Percentiles rank a stretch among this genome's conserved stretches.
Conservation (phyloP, 768 basidiomycete genomes). For the Tylopilus sp. region DNA sequence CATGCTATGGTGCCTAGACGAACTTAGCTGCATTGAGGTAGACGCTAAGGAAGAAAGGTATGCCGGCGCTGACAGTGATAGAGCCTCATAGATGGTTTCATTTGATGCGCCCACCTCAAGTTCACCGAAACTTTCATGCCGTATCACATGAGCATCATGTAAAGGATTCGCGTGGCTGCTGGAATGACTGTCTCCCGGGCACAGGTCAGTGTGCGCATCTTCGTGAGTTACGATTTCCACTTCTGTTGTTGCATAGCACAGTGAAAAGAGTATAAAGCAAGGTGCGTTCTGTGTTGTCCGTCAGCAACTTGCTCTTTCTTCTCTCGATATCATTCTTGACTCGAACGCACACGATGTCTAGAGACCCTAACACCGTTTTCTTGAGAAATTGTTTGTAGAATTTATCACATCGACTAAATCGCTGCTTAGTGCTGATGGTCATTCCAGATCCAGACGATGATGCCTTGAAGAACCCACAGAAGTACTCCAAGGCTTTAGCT, state of each 20-base stretch:
- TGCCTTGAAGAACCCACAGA: not conserved
- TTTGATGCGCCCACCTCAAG: too few relatives aligned
- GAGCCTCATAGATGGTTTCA: too few relatives aligned
- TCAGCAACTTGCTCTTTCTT: not conserved
- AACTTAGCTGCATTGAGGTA: too few relatives aligned
- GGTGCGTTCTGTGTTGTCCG: not conserved
- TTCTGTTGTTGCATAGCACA: not conserved
- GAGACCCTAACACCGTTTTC: not conserved
- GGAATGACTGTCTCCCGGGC: not conserved
- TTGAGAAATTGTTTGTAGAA: constrained; percentile 9
- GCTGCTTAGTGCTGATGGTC: not conserved
- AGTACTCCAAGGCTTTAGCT: not conserved
- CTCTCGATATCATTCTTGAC: not conserved
- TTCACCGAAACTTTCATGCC: too few relatives aligned
- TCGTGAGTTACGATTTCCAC: not conserved
- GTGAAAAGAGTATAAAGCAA: constrained; percentile 1
- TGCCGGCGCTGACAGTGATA: too few relatives aligned
- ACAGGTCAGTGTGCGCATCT: not conserved
- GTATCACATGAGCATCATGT: not conserved
- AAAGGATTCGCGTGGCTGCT: not conserved
- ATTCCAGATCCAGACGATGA: constrained; percentile 3
- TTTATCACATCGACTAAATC: too few relatives aligned
- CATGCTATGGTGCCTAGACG: too few relatives aligned
- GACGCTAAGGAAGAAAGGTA: too few relatives aligned
- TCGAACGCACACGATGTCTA: constrained; percentile 1